Evolutionary conservation across 2,329 filamentous ascomycete species (phyloP).

Genomic region (Cyclaneusma minus): DNA sequence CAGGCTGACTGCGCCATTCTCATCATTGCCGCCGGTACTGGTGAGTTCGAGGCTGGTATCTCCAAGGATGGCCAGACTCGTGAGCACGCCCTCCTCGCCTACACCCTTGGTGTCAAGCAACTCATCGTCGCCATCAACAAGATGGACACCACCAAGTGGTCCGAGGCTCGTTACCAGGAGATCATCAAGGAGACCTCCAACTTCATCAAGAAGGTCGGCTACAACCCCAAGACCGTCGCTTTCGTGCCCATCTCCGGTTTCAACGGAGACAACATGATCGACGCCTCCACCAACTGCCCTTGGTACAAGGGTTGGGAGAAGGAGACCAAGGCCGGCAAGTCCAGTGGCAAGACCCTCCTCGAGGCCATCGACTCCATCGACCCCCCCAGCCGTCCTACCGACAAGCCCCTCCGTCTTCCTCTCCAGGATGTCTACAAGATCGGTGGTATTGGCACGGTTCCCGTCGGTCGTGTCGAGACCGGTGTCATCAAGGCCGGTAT

Average conservation of each 20-base stretch:
- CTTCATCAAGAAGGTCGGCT: slow-evolving; percentile 99
- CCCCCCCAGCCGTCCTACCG: slow-evolving; percentile 77
- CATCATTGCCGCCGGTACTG: slow-evolving; percentile 99
- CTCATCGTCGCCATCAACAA: slow-evolving; percentile 99
- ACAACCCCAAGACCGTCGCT: slow-evolving; percentile 96
- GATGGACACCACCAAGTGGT: slow-evolving; percentile 99
- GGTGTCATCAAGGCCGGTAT: slow-evolving; percentile 82
- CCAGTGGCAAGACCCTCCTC: slow-evolving; percentile 90
- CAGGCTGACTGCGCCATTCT: slow-evolving; percentile 99
- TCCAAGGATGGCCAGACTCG: slow-evolving; percentile 99
- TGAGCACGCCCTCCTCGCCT: slow-evolving; percentile 99
- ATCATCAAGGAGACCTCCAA: slow-evolving; percentile 99
- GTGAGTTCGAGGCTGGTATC: slow-evolving; percentile 99
- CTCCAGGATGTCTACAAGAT: slow-evolving; percentile 99
- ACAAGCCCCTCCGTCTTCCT: slow-evolving; percentile 99
- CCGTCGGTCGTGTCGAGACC: slow-evolving; percentile 99
- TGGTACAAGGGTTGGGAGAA: slow-evolving; percentile 99
- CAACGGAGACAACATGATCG: slow-evolving; percentile 99
- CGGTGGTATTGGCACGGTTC: slow-evolving; percentile 98
- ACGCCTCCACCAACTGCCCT: slow-evolving; percentile 78
- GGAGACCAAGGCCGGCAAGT: slow-evolving; percentile 83
- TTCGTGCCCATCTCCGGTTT: slow-evolving; percentile 99
- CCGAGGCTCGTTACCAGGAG: slow-evolving; percentile 89
- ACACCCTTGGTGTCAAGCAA: slow-evolving; percentile 99
- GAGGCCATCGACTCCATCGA: slow-evolving; percentile 98